phyloP scores from a whole-genome alignment of 1,284 basidiomycete species.

The Pterulicium gracile region DNA sequence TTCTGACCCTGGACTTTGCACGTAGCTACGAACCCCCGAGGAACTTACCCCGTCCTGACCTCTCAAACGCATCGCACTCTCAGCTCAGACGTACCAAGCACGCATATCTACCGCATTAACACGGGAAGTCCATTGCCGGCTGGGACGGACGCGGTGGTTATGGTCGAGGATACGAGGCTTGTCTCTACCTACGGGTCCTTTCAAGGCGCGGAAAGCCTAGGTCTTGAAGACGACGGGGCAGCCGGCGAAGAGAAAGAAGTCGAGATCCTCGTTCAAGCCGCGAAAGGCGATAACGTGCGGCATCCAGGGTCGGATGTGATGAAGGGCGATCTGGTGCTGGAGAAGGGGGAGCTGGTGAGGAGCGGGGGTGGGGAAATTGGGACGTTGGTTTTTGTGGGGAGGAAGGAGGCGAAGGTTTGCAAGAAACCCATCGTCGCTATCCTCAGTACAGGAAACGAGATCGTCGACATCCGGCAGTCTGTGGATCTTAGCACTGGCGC shows the following conservation, averaged over 20 bases:
- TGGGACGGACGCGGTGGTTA: conserved; percentile 73
- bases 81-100: conserved; percentile 33
- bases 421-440: conserved; percentile 69
- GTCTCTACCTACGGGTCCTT: conserved; percentile 30
- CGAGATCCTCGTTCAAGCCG: conserved; percentile 52
- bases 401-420: conserved; percentile 55
- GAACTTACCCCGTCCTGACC: conserved; percentile 65
- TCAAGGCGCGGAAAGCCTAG: too few species aligned
- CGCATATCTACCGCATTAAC: conserved; percentile 61
- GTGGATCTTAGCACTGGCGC: conserved; percentile 20
- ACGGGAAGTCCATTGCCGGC: conserved; percentile 68
- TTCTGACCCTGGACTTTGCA: too few species aligned
- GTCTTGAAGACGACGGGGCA: conserved; percentile 31
- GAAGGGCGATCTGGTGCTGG: conserved; percentile 57
- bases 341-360: conserved; percentile 48
- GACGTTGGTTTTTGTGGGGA: conserved; percentile 70
- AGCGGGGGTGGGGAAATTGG: conserved; percentile 79
- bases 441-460: conserved; percentile 79
- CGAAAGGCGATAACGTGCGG: conserved; percentile 64
- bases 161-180: conserved; percentile 86
- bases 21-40: conserved; percentile 51
- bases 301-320: conserved; percentile 65
- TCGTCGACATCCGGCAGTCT: conserved; percentile 51
- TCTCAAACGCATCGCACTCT: conserved; percentile 32
- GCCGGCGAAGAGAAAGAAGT: conserved; percentile 61